These are phyloP conservation scores for Arabis hirsuta DNA, from an alignment of 345 rosid genomes.

Conservation along the genomic window DNA sequence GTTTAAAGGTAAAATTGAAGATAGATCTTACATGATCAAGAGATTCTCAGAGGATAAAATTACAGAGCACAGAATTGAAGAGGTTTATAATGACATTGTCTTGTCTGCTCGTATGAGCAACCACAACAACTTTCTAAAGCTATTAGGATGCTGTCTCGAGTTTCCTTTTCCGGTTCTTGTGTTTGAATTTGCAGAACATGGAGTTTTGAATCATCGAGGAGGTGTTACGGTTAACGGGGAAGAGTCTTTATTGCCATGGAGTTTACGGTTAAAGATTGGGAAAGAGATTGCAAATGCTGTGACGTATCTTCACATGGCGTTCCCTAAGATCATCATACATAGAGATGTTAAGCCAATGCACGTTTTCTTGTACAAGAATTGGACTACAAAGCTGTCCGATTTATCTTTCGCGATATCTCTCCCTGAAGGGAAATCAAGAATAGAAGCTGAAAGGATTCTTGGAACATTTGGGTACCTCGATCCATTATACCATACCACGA, in stretches of 20 bases:
- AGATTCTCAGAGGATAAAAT: conserved; percentile 23
- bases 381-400: conserved; percentile 26
- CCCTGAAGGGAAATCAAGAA: not conserved
- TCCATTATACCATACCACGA: not conserved
- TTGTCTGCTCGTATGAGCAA: conserved; percentile 28
- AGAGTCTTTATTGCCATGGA: conserved; percentile 2
- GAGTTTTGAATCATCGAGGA: conserved; percentile 23
- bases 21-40: conserved; percentile 31
- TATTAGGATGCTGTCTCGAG: conserved; percentile 31
- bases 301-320: conserved; percentile 28
- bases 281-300: conserved; percentile 30
- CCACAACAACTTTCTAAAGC: conserved; percentile 26
- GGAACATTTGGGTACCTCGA: conserved; percentile 26
- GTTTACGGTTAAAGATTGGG: conserved; percentile 3
- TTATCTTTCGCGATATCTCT: conserved; percentile 10
- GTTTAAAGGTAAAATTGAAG: conserved; percentile 29
- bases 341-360: conserved; percentile 25
- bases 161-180: conserved; percentile 32
- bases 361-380: conserved; percentile 26
- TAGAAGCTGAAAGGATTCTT: not conserved
- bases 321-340: conserved; percentile 19
- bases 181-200: conserved; percentile 30
- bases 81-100: conserved; percentile 27
- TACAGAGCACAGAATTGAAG: not conserved
- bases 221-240: not conserved